These are phyloP conservation scores for Blastobotrys peoriensis DNA, from an alignment of 805 yeast species.

Conservation along the genomic window DNA sequence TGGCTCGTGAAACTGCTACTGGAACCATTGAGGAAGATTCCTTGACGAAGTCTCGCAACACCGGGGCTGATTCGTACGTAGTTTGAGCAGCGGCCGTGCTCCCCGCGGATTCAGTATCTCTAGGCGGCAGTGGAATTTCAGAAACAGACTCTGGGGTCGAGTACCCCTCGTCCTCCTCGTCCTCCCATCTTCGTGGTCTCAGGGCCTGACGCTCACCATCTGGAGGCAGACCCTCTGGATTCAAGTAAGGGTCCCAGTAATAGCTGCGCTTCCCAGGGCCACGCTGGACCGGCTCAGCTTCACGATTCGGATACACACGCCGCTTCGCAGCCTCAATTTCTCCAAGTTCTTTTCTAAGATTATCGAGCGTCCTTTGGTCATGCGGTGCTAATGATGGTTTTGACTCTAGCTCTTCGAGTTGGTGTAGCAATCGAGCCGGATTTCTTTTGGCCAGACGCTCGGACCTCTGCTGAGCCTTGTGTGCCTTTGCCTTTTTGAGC, in stretches of 20 bases:
- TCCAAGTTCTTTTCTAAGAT: constrained; percentile 16
- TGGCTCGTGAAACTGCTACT: constrained; percentile 13
- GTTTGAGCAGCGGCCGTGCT: constrained; percentile 11
- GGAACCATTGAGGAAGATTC: constrained; percentile 20
- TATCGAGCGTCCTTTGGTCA: constrained; percentile 16
- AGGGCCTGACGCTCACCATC: constrained; percentile 16
- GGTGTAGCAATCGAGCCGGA: constrained; percentile 14
- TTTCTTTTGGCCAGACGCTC: constrained; percentile 20
- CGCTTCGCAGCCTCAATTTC: constrained; percentile 12
- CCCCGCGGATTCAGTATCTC: constrained; percentile 17
- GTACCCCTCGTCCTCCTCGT: constrained; percentile 21
- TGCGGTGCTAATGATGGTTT: constrained; percentile 22
- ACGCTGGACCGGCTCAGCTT: constrained; percentile 3
- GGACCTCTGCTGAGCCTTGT: constrained; percentile 19
- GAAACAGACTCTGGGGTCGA: constrained; percentile 17
- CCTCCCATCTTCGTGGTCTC: constrained; percentile 14
- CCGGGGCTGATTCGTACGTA: constrained; percentile 22
- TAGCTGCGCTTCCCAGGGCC: constrained; percentile 22
- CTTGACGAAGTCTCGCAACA: constrained; percentile 19
- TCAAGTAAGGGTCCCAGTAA: constrained; percentile 24
- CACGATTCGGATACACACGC: background rate
- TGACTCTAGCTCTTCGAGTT: constrained; percentile 22
- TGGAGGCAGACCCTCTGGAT: constrained; percentile 24
- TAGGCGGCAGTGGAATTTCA: constrained; percentile 30
- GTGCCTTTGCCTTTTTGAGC: constrained; percentile 24